phyloP scores from a whole-genome alignment of 805 yeast genomes.

The Debaryomyces tyrocola region DNA sequence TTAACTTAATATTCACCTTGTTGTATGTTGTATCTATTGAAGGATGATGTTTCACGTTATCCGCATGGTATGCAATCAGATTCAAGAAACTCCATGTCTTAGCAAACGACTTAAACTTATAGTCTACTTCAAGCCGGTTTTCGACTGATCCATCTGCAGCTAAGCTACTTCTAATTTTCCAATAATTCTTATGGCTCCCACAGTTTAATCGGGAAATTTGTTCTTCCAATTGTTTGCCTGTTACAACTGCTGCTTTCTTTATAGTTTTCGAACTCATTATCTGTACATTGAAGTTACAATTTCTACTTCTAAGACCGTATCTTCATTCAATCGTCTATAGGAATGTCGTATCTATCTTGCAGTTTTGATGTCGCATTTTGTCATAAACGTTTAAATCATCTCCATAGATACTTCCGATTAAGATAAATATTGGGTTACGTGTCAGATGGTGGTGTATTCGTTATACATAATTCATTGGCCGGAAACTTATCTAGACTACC shows the following conservation, averaged over 20 bases:
- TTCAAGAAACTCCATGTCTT: slow-evolving; percentile 69
- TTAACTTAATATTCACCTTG: slow-evolving; percentile 50
- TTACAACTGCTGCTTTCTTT: background rate
- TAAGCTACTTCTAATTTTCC: slow-evolving; percentile 2
- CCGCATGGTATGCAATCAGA: slow-evolving; percentile 56
- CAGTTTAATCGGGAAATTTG: slow-evolving; percentile 3
- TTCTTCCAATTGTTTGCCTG: slow-evolving; percentile 2
- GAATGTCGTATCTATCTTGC: no score
- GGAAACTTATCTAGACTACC: slow-evolving; percentile 21
- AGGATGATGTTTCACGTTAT: slow-evolving; percentile 68
- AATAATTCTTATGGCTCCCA: background rate
- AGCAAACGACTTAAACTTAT: slow-evolving; percentile 51
- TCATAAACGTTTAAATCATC: background rate
- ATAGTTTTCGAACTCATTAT: background rate
- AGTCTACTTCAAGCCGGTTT: slow-evolving; percentile 29
- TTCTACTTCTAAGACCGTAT: no score
- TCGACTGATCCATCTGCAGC: background rate
- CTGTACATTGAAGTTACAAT: background rate
- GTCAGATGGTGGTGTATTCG: slow-evolving; percentile 33
- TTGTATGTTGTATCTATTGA: slow-evolving; percentile 65
- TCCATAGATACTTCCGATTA: background rate
- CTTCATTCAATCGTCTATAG: no score
- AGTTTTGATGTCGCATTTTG: background rate
- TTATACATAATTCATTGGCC: slow-evolving; percentile 38
- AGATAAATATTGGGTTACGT: slow-evolving; percentile 1